Evolutionary conservation across 2,329 filamentous ascomycete species (phyloP), one percentile per base, ranked within the genome.

Genomic region (Penicillium sp.): DNA sequence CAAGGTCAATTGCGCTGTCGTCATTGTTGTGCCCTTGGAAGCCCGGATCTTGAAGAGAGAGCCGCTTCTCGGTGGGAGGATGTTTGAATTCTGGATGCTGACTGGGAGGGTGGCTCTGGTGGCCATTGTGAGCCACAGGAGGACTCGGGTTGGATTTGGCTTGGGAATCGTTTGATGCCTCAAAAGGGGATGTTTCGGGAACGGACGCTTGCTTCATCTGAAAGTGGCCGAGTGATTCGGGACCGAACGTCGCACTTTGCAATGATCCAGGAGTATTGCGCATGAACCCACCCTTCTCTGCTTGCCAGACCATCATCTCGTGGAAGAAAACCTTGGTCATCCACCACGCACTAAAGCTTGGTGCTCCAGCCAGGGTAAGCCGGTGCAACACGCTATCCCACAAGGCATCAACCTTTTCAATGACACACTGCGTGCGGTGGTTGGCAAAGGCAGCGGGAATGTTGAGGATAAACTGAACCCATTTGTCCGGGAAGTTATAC

Each of bases 321-420:
- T 96, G 90, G 45, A 96, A 80, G 77, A 91, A 97, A 51, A 91
- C 90, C 67, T 96, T 95, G 3, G 89, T 89, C 51, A 96, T 87
- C 72, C 72, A 74, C 72, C 72, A 75, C 6, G 71, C 70, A 56
- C 72, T 73, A 52, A 74, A 75, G 52, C 72, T 75, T 41, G 70
- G 66, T 6, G 72, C 72, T 10, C 71, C 72, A 41, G 66, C 68
- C 26, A 73, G 58, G 5, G 72, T 73, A 28, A 75, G 59, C 24
- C 72, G 69, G 48, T 67, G 72, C 40, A 74, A 64, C 22, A 74
- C 64, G 43, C 64, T 66, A 42, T 71, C 68, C 71, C 71, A 75
- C 29, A 75, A 49, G 12, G 67, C 63, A 48, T 71, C 70, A 22
- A 72, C 67, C 51, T 69, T 72, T 44, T 73, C 64, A 48, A 75